Conservation (phyloP, 495 filamentous ascomycete species). For the Tuber indicum region DNA sequence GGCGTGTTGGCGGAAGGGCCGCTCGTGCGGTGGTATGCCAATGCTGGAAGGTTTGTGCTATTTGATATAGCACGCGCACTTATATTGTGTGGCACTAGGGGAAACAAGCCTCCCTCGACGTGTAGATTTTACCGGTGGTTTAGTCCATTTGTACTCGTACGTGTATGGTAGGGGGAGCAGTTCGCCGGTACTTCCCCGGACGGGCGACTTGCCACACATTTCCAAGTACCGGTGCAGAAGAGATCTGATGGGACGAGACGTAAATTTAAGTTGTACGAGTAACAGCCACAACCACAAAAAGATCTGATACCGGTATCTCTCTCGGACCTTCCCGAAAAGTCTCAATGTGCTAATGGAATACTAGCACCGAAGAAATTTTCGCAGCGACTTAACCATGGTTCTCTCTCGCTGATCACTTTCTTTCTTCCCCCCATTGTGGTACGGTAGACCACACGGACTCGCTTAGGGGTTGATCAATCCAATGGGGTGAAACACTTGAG, state of each 20-base stretch:
- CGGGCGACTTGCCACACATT: too few relatives aligned
- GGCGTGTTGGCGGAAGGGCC: not conserved
- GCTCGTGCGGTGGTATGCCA: not conserved
- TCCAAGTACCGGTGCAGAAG: not conserved
- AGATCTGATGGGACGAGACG: not conserved
- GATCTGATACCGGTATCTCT: not conserved
- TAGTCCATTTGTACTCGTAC: too few relatives aligned
- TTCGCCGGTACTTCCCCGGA: not conserved
- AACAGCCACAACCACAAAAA: not conserved
- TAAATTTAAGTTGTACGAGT: not conserved
- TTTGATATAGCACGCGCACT: not conserved
- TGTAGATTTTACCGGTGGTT: not conserved
- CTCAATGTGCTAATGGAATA: not conserved
- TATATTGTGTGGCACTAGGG: too few relatives aligned
- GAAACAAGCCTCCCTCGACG: not conserved
- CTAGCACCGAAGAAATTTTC: not conserved
- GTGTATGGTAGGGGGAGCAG: not conserved
- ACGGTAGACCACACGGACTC: not conserved
- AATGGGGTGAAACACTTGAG: not conserved
- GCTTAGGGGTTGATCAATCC: not conserved
- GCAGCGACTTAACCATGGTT: not conserved
- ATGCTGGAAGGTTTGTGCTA: not conserved
- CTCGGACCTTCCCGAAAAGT: not conserved
- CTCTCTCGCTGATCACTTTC: not conserved
- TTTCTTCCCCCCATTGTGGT: not conserved